Conservation (phyloP, 345 rosid genomes). For the Eucalyptus viminalis region DNA sequence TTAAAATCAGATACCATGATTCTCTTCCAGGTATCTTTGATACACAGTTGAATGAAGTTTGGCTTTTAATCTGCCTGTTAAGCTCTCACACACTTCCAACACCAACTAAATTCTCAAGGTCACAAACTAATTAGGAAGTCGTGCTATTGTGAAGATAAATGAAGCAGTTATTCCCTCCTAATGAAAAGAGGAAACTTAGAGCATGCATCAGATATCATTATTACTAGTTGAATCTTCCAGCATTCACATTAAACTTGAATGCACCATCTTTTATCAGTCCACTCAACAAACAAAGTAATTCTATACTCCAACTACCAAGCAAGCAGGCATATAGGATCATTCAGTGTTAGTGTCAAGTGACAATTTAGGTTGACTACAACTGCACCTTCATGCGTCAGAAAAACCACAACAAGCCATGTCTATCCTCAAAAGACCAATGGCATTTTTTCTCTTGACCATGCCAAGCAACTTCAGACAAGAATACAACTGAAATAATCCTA, state of each 20-base stretch:
- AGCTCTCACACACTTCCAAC: background rate
- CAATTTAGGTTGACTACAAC: background rate
- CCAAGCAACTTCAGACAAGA: background rate
- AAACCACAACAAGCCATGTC: background rate
- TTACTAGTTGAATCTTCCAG: background rate
- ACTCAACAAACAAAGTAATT: background rate
- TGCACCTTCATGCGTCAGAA: background rate
- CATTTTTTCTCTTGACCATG: background rate
- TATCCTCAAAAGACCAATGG: background rate
- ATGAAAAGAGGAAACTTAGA: background rate
- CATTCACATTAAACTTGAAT: background rate
- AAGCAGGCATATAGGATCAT: background rate
- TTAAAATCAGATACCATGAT: background rate
- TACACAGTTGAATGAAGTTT: background rate
- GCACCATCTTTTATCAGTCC: background rate
- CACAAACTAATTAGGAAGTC: background rate
- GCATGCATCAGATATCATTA: background rate
- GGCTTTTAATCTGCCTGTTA: background rate
- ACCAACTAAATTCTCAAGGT: background rate
- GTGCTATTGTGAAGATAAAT: background rate
- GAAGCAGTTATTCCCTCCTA: background rate
- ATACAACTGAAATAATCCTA: background rate
- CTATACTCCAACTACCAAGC: background rate
- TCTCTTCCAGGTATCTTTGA: background rate
- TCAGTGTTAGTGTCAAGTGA: background rate